Base-by-base conservation (phyloP, 2,329 filamentous ascomycete species). In the Purpureocillium takamizusanense region DNA sequence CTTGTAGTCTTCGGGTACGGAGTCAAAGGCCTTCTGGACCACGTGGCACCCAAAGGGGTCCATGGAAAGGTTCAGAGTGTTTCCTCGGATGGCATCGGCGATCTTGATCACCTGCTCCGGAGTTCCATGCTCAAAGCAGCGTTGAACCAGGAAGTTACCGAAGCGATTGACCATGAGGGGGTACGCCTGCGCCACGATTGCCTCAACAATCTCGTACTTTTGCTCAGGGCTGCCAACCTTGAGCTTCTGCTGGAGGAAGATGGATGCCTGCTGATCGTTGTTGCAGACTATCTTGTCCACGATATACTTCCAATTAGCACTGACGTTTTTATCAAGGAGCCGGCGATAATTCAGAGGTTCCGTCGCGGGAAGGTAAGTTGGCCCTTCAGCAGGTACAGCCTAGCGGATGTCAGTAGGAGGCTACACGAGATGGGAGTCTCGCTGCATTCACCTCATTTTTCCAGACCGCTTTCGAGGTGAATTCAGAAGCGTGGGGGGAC, bases 241-340 rank as follows among this genome's bases (percentile, higher is more conserved):
- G 51, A 98, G 83, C 68, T 98, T 98, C 66, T 98, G 92, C 61
- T 98, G 92, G 33, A 98, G 71, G 64, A 98, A 98, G 53, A 98
- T 97, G 2, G 92, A 98, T 9, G 94, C 92, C 63, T 98, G 92
- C 62, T 98, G 92, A 56, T 98, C 92, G 60, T 98, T 97, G 67
- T 89, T 95, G 76, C 87, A 94, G 49, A 98, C 89, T 57, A 98
- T 98, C 71, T 97, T 97, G 68, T 98, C 90, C 39, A 98, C 92
- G 51, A 98, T 95, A 59, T 95, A 95, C 66, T 92, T 94, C 92
- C 90, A 98, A 67, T 98, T 94, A 66, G 90, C 97, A 54, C 86
- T 94, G 62, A 94, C 87, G 57, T 90, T 95, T 55, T 89, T 88
- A 56, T 98, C 92, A 34, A 97, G 78, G 30, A 98, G 75, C 40